These are phyloP conservation scores for Trifolium dubium DNA, from an alignment of 306 rosid species.

Conservation along the genomic window DNA sequence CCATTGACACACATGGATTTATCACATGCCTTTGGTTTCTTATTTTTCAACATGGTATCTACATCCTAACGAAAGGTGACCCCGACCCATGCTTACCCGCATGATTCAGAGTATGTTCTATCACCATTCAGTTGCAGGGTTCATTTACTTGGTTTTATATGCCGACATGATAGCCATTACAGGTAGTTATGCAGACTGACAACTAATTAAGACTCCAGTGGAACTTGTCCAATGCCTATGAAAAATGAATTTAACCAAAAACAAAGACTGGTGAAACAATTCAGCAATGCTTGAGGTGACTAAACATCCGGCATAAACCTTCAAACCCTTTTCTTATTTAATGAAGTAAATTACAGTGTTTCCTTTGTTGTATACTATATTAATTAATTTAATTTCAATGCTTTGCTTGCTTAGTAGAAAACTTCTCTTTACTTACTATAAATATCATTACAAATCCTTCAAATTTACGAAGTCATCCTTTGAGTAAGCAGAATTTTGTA, in stretches of 20 bases:
- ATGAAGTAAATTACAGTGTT: slow-evolving; percentile 9
- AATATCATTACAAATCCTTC: neutral
- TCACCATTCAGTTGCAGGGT: slow-evolving; percentile 1
- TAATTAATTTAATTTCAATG: slow-evolving; percentile 3
- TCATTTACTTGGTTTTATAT: neutral
- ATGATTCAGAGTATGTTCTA: neutral
- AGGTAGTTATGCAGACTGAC: slow-evolving; percentile 14
- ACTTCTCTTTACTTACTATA: slow-evolving; percentile 6
- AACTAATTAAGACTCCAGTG: neutral
- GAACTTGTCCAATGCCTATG: neutral
- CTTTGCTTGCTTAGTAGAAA: slow-evolving; percentile 13
- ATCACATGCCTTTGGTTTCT: slow-evolving; percentile 4
- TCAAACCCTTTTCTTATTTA: slow-evolving; percentile 7
- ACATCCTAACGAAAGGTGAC: neutral
- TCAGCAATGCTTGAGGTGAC: slow-evolving; percentile 27
- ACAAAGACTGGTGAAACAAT: slow-evolving; percentile 19
- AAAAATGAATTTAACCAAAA: slow-evolving; percentile 26
- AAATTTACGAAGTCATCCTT: slow-evolving; percentile 5
- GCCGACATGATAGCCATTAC: neutral
- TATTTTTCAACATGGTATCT: slow-evolving; percentile 7
- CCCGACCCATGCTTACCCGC: neutral
- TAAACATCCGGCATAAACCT: slow-evolving; percentile 16
- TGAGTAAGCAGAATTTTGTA: neutral
- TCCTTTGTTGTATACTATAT: neutral
- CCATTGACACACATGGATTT: neutral